phyloP scores from a whole-genome alignment of 306 rosid genomes.

The Acacia crassicarpa region DNA sequence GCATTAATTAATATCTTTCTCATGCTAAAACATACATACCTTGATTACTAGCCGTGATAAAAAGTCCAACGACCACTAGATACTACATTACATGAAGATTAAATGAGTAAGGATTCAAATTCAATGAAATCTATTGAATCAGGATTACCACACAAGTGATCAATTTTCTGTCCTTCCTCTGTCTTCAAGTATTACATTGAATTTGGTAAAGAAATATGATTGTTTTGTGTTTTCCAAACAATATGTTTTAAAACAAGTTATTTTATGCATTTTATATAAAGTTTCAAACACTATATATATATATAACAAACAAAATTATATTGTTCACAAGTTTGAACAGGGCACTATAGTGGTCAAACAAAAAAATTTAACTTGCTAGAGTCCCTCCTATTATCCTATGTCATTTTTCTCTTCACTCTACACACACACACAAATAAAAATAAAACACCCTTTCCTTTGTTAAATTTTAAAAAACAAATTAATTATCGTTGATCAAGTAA shows the following conservation, averaged over 20 bases:
- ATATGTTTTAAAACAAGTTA: too few relatives aligned
- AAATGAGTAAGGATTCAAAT: not conserved
- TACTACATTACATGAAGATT: not conserved
- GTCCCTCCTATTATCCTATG: not conserved
- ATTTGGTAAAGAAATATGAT: not conserved
- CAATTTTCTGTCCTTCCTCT: not conserved
- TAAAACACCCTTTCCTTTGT: not conserved
- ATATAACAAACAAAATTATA: not conserved
- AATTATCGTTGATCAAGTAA: not conserved
- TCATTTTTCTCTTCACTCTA: not conserved
- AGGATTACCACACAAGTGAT: not conserved
- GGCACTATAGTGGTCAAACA: not conserved
- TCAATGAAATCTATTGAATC: not conserved
- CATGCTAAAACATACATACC: not conserved
- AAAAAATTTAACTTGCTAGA: not conserved
- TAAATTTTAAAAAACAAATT: too few relatives aligned
- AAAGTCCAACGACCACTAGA: not conserved
- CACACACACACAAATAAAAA: not conserved
- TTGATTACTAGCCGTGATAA: not conserved
- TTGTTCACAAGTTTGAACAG: not conserved
- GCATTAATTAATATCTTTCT: not conserved
- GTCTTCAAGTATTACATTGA: not conserved
- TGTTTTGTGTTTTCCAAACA: not conserved
- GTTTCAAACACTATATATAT: not conserved
- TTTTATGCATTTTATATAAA: too few relatives aligned